Conservation (phyloP, 768 basidiomycete genomes). For the Mycena sanguinolenta region DNA sequence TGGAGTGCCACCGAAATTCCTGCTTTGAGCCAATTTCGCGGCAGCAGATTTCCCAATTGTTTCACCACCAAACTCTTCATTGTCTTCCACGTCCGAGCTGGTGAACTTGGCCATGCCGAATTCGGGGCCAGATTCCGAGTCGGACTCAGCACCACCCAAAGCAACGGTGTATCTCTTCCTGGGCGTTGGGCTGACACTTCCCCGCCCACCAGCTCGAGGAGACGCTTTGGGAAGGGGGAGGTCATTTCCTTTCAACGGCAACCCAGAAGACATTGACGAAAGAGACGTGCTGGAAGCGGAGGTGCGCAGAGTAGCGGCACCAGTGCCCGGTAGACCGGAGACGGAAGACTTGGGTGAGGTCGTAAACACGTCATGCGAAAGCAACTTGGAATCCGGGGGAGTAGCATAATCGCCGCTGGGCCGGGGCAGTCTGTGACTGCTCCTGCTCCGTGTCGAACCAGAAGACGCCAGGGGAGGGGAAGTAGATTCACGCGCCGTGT, state of each 20-base stretch:
- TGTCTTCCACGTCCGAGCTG: conserved; percentile 48
- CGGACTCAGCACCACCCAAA: conserved; percentile 75
- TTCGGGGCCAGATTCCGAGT: conserved; percentile 44
- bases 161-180: conserved; percentile 91
- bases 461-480: conserved; percentile 71
- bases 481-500: conserved; percentile 72
- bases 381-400: conserved; percentile 61
- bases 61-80: conserved; percentile 63
- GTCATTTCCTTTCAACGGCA: conserved; percentile 35
- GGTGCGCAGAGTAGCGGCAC: background rate
- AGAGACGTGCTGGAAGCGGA: conserved; percentile 44
- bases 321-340: conserved; percentile 60
- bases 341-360: conserved; percentile 63
- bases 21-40: conserved; percentile 47
- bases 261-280: conserved; percentile 46
- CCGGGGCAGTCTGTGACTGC: conserved; percentile 76
- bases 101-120: conserved; percentile 61
- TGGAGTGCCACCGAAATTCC: conserved; percentile 42
- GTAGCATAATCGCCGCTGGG: conserved; percentile 88
- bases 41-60: conserved; percentile 72
- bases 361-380: conserved; percentile 54
- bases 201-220: conserved; percentile 56
- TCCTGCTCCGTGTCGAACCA: conserved; percentile 56
- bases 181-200: conserved; percentile 79
- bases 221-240: conserved; percentile 50